These are phyloP conservation scores for Saturnispora bothae DNA, from an alignment of 805 yeast species.

Conservation along the genomic window DNA sequence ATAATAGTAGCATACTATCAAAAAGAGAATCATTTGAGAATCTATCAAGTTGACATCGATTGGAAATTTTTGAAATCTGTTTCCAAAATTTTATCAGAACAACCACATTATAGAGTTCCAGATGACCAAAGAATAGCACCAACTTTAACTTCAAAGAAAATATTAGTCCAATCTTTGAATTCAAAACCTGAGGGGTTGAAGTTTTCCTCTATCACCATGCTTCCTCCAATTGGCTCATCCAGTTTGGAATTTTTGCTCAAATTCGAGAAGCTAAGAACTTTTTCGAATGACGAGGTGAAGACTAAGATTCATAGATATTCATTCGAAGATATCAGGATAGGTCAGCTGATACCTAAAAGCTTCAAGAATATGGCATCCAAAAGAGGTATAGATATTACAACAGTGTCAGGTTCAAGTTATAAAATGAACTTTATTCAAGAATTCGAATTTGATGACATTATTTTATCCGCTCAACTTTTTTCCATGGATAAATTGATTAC, in stretches of 20 bases:
- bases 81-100: slow-evolving; percentile 34
- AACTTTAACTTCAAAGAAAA: slow-evolving; percentile 25
- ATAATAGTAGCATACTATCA: slow-evolving; percentile 34
- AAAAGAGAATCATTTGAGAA: slow-evolving; percentile 27
- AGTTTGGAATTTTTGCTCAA: slow-evolving; percentile 37
- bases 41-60: slow-evolving; percentile 35
- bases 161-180: slow-evolving; percentile 20
- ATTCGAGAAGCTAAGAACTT: slow-evolving; percentile 25
- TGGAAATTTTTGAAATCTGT: slow-evolving; percentile 48
- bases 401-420: slow-evolving; percentile 1
- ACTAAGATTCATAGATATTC: slow-evolving; percentile 20
- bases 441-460: slow-evolving; percentile 20
- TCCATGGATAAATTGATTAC: slow-evolving; percentile 32
- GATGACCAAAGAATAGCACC: slow-evolving; percentile 35
- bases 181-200: slow-evolving; percentile 8
- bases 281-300: slow-evolving; percentile 10
- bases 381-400: slow-evolving; percentile 12
- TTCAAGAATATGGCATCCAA: slow-evolving; percentile 19
- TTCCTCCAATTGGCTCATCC: slow-evolving; percentile 35
- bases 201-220: slow-evolving; percentile 28
- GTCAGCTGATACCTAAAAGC: slow-evolving; percentile 17
- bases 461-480: slow-evolving; percentile 24
- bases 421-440: slow-evolving; percentile 16
- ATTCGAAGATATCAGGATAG: slow-evolving; percentile 13
- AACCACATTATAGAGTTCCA: slow-evolving; percentile 43